These are phyloP conservation scores for Xylaria sp. DNA, from an alignment of 2,329 filamentous ascomycete genomes.

Conservation along the genomic window DNA sequence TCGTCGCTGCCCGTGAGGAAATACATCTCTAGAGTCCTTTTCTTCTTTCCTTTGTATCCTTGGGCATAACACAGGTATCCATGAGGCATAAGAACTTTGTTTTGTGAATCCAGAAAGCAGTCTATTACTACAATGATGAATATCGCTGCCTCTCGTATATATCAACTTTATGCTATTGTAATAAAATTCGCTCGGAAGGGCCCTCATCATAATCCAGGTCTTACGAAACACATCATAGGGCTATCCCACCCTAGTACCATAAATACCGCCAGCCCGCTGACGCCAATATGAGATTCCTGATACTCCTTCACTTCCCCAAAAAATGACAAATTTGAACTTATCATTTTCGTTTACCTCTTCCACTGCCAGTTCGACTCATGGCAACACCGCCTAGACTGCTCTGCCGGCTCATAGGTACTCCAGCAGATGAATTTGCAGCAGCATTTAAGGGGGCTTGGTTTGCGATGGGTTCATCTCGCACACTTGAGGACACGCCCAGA, in stretches of 20 bases:
- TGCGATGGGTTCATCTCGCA: conserved; percentile 55
- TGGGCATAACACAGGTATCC: not conserved
- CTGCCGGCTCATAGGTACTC: conserved; percentile 65
- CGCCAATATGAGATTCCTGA: conserved; percentile 11
- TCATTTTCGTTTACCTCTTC: conserved; percentile 55
- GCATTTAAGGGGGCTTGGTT: conserved; percentile 38
- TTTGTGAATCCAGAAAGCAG: not conserved
- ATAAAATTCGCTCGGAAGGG: conserved; percentile 6
- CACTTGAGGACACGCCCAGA: conserved; percentile 59
- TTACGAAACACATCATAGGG: conserved; percentile 6
- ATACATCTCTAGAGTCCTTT: not conserved
- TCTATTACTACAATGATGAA: conserved; percentile 12
- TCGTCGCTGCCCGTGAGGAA: too few relatives aligned
- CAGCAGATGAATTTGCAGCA: conserved; percentile 47
- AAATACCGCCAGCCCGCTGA: conserved; percentile 2
- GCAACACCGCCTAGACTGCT: conserved; percentile 66
- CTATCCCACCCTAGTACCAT: conserved; percentile 10
- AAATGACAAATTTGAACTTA: conserved; percentile 16
- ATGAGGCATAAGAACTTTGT: not conserved
- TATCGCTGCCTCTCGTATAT: conserved; percentile 6
- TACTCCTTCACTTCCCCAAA: not conserved
- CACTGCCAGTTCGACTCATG: conserved; percentile 66
- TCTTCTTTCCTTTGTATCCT: not conserved
- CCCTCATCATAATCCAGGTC: conserved; percentile 5
- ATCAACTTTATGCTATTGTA: conserved; percentile 6